Evolutionary conservation across 768 basidiomycete genomes (phyloP), one percentile per base, ranked within the genome.

Genomic region (Tricholoma furcatifolium): DNA sequence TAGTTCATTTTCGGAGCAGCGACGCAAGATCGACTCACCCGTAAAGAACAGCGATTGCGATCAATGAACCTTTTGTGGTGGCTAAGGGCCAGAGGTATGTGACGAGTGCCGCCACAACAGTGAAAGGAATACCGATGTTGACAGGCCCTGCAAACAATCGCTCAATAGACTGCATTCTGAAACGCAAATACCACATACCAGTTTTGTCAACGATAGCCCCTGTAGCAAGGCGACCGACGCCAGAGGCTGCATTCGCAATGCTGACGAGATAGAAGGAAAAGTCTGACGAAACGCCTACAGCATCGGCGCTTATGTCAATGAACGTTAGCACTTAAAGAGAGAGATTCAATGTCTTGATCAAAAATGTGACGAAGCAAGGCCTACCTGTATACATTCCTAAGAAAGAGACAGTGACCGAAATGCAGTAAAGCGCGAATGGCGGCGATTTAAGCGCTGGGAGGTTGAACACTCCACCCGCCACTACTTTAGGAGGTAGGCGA

Each of bases 41-140:
- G 51, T 85, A 87, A 9, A 84, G 50, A n/a, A 78, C 61, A 0
- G 78, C 73, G 45, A 88, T 60, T 12, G 64, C 75, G 4, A 83
- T 70, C n/a, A 81, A 66, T 0, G 67, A 63, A 0, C 62, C 65
- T 51, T 77, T 55, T n/a, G 63, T 72, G 17, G 60, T 71, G 0
- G 75, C 74, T 61, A 77, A 75, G 2, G 87, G 86, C 88, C 87
- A 88, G 3, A 68, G 66, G 55, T 79, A 81, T 0, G 85, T 85
- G 59, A 81, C 65, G 12, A 76, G 63, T 0, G 76, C 82, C 0
- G 81, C 77, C 1, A 77, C 43, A 18, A 74, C 39, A 0, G 75
- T 79, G 55, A 81, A 79, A 1, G 84, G 82, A 6, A 69, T 71
- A 64, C 85, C 79, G 43, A 82, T 65, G 57, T 84, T 88, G 17